Evolutionary conservation across 257 asterid species (phyloP), one percentile per base, ranked within the genome.

Genomic region (Fraxinus cuspidata): DNA sequence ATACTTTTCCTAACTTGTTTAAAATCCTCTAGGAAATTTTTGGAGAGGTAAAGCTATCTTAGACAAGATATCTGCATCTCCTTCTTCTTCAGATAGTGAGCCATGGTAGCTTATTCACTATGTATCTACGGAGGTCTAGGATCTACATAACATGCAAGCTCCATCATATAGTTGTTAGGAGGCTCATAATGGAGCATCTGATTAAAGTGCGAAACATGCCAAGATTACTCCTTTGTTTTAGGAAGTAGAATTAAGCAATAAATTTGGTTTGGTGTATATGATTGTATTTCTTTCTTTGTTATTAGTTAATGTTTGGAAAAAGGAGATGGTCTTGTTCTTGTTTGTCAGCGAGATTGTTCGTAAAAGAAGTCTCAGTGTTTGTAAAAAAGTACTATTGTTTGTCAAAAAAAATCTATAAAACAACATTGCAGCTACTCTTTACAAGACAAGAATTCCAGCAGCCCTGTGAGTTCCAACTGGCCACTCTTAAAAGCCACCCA

Each of bases 11-110:
- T 37, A 37, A 37, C 9, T 37, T 37, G 40, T 37, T 7, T 37
- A 37, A 49, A 47, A 66, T 72, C 56, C 42, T 42, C 56, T 47
- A 64, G 58, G 74, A 31, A 56, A 60, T 64, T 51, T 65, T 66
- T 74, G 28, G 40, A 7, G 64, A 37, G 53, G 25, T 37, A n/a
- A 53, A 66, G 29, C 19, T 31, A 60, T 31, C 42, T 58, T 29
- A 31, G 67, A 44, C 9, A 16, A 53, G 6, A 31, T 38, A 2
- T n/a, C 23, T 18, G 37, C 34, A 60, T 70, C 34, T 51, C n/a
- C 75, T 71, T 51, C 76, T 37, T 35, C 58, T 49, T 49, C 58
- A 49, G 58, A 12, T 49, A 4, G n/a, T 19, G 63, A 51, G 63
- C 63, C 63, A 51, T 51, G 63, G 27, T 37, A 8, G 11, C 40